phyloP scores from a whole-genome alignment of 345 rosid genomes.

The Arabidopsis thaliana region TAIR10.1 NC_003071.7:9369001-9369500 shows the following conservation, averaged over 20 bases:
- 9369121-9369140: slow-evolving; percentile 26
- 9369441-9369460: slow-evolving; percentile 37
- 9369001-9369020: slow-evolving; percentile 22
- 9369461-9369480: slow-evolving; percentile 6
- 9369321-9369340: background rate
- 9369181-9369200: slow-evolving; percentile 53
- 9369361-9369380: slow-evolving; percentile 43
- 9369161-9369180: slow-evolving; percentile 10
- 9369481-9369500: background rate
- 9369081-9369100: background rate
- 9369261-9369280: slow-evolving; percentile 20
- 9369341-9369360: slow-evolving; percentile 18
- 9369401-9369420: slow-evolving; percentile 29
- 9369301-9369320: slow-evolving; percentile 35
- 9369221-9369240: slow-evolving; percentile 12
- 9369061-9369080: slow-evolving; percentile 24
- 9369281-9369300: slow-evolving; percentile 35
- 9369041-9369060: slow-evolving; percentile 11
- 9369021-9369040: background rate
- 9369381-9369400: slow-evolving; percentile 44
- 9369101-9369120: slow-evolving; percentile 3
- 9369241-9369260: slow-evolving; percentile 20
- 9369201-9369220: slow-evolving; percentile 56
- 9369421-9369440: slow-evolving; percentile 47
- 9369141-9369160: slow-evolving; percentile 9